phyloP scores from a whole-genome alignment of 371 early-diverging fungal species.

The Lichtheimia ornata region DNA sequence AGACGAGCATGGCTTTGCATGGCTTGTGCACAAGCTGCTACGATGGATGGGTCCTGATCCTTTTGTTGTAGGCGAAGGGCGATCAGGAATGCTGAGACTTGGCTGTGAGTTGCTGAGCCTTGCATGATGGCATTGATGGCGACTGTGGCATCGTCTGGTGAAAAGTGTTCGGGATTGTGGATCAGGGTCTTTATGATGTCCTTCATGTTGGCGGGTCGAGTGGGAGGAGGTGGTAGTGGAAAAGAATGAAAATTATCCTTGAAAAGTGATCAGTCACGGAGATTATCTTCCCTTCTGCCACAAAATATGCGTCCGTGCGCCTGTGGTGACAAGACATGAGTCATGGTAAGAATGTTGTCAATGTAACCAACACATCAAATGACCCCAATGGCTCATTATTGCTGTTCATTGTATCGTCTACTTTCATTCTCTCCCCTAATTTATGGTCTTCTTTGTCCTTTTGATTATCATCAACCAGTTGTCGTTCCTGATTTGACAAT shows the following conservation, averaged over 20 bases:
- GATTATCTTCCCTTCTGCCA: neutral
- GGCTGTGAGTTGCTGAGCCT: conserved; percentile 74
- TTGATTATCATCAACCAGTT: no score
- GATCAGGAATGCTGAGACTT: conserved; percentile 85
- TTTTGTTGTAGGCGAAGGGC: conserved; percentile 69
- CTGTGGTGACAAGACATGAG: no score
- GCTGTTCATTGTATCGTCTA: no score
- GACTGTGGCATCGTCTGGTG: conserved; percentile 61
- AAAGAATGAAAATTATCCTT: neutral
- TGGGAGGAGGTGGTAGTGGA: neutral
- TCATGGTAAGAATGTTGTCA: no score
- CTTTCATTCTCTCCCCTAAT: no score
- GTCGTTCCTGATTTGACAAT: no score
- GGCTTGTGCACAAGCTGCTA: conserved; percentile 76
- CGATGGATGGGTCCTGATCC: conserved; percentile 76
- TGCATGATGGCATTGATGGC: conserved; percentile 79
- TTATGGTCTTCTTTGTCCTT: no score
- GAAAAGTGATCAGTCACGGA: neutral
- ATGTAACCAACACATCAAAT: no score
- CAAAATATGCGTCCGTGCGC: no score
- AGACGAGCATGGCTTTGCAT: conserved; percentile 65
- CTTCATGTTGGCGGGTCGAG: conserved; percentile 31
- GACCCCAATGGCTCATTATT: no score
- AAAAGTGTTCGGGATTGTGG: conserved; percentile 64
- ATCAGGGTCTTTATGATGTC: conserved; percentile 65